phyloP scores from a whole-genome alignment of 371 early-diverging fungal species.

The Haplosporangium sp. region DNA sequence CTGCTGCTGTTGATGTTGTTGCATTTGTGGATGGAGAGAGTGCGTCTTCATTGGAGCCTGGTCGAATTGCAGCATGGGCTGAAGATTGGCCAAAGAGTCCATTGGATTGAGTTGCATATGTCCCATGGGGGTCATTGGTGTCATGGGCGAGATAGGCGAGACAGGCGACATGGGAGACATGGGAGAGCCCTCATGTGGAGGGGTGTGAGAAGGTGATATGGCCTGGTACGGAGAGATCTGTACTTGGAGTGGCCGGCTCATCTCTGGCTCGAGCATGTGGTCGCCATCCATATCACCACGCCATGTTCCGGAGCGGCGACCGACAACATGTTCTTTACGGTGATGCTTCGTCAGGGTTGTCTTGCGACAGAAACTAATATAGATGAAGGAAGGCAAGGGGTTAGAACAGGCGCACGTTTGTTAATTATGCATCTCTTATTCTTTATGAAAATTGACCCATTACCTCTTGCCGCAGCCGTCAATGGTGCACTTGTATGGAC shows the following conservation, averaged over 20 bases:
- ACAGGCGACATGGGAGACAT: constrained; percentile 39
- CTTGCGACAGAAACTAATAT: constrained; percentile 68
- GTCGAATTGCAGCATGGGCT: constrained; percentile 35
- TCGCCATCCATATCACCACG: constrained; percentile 28
- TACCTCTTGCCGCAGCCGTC: constrained; percentile 69
- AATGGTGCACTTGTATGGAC: constrained; percentile 73
- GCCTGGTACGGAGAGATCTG: constrained; percentile 42
- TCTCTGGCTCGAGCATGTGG: constrained; percentile 17
- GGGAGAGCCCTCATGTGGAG: constrained; percentile 25
- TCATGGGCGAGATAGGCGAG: constrained; percentile 45
- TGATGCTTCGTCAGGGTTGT: constrained; percentile 75
- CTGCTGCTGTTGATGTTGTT: constrained; percentile 17
- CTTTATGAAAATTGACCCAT: neutral
- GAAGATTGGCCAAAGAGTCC: constrained; percentile 33
- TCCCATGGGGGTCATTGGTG: constrained; percentile 33
- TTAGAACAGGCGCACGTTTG: neutral
- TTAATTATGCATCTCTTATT: neutral
- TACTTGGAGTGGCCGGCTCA: constrained; percentile 35
- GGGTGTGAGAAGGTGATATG: constrained; percentile 45
- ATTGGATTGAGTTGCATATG: constrained; percentile 29
- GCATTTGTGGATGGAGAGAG: constrained; percentile 11
- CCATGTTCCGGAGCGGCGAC: constrained; percentile 28
- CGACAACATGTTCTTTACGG: constrained; percentile 55
- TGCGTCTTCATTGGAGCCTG: constrained; percentile 15
- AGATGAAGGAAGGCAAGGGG: constrained; percentile 5